phyloP scores from a whole-genome alignment of 2,329 filamentous ascomycete species.

The Talaromyces sp. region DNA sequence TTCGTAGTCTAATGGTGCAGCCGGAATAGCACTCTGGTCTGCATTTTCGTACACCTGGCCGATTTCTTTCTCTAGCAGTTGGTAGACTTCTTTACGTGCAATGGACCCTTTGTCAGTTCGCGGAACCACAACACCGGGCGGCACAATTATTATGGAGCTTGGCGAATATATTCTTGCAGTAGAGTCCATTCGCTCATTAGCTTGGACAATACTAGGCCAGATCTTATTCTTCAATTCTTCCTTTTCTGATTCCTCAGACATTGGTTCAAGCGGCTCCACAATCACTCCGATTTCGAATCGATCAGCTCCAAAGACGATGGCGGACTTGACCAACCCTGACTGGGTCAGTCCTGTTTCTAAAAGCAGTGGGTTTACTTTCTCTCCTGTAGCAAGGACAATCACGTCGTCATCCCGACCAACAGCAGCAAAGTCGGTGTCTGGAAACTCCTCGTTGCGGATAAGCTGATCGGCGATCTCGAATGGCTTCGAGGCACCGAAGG shows the following conservation, averaged over 20 bases:
- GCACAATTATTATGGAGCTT: neutral
- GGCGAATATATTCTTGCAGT: constrained; percentile 3
- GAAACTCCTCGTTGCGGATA: neutral
- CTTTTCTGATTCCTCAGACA: neutral
- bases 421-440: constrained; percentile 1
- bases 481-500: neutral
- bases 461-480: constrained; percentile 4
- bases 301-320: constrained; percentile 1
- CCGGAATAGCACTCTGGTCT: neutral
- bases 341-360: neutral
- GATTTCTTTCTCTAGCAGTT: constrained; percentile 2
- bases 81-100: constrained; percentile 4
- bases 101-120: constrained; percentile 2
- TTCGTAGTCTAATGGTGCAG: neutral
- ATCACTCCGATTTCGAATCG: constrained; percentile 4
- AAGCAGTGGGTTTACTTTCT: constrained; percentile 1
- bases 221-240: neutral
- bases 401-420: constrained; percentile 5
- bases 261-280: neutral
- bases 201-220: constrained; percentile 3
- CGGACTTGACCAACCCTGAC: neutral
- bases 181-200: neutral
- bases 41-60: neutral
- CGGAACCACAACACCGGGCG: neutral
- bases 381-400: constrained; percentile 1